These are phyloP conservation scores for Lepidium didymum DNA, from an alignment of 345 rosid genomes.

Conservation along the genomic window DNA sequence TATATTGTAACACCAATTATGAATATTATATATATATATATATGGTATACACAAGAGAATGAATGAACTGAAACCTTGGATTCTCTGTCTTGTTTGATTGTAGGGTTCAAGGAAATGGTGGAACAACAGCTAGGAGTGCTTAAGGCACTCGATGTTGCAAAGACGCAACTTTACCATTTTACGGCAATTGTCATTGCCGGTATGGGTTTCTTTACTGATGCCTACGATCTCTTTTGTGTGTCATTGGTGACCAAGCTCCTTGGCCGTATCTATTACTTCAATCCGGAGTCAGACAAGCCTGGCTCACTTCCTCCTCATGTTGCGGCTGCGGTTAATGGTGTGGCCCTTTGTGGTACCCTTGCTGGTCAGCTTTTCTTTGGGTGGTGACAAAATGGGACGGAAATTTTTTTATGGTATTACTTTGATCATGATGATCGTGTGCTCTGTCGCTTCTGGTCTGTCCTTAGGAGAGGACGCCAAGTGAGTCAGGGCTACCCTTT, in stretches of 20 bases:
- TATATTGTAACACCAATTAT: not conserved
- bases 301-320: conserved; percentile 35
- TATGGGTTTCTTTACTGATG: conserved; percentile 43
- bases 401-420: conserved; percentile 37
- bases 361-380: conserved; percentile 37
- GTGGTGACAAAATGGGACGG: conserved; percentile 38
- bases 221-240: conserved; percentile 44
- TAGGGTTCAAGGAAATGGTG: conserved; percentile 22
- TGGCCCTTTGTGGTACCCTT: conserved; percentile 29
- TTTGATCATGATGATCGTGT: conserved; percentile 30
- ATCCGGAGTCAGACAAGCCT: conserved; percentile 11
- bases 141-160: conserved; percentile 36
- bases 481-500: conserved; percentile 34
- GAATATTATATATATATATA: not conserved
- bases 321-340: conserved; percentile 35
- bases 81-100: not conserved
- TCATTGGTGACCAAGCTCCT: conserved; percentile 37
- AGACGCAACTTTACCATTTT: conserved; percentile 42
- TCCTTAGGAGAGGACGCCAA: conserved; percentile 20
- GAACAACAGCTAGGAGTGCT: conserved; percentile 34
- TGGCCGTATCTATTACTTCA: conserved; percentile 39
- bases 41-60: not conserved
- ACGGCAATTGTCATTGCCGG: conserved; percentile 39
- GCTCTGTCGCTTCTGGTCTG: conserved; percentile 32
- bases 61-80: not conserved